phyloP scores from a whole-genome alignment of 2,329 filamentous ascomycete genomes.

The Colletotrichum endophyticum region DNA sequence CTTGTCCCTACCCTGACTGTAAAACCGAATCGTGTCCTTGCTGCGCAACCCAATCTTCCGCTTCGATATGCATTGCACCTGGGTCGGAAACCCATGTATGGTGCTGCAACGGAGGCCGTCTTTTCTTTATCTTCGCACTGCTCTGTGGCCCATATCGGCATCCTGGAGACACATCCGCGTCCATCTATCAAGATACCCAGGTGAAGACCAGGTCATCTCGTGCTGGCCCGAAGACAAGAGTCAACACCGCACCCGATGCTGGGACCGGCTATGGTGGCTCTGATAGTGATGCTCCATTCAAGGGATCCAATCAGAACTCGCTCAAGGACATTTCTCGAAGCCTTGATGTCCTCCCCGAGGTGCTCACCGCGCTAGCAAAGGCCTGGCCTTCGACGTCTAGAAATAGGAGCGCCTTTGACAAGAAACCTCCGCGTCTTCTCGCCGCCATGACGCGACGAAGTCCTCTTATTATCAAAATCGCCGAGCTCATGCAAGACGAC shows the following conservation, averaged over 20 bases:
- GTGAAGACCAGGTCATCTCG: not conserved
- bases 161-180: not conserved
- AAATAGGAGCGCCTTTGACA: not conserved
- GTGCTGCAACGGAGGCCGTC: constrained; percentile 36
- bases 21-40: not conserved
- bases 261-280: not conserved
- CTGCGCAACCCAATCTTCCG: not conserved
- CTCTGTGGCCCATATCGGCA: not conserved
- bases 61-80: not conserved
- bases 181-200: not conserved
- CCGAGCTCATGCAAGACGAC: constrained; percentile 27
- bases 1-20: not conserved
- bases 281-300: no score
- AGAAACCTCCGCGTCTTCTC: not conserved
- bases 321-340: not conserved
- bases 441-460: constrained; percentile 25
- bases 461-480: constrained; percentile 26
- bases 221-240: not conserved
- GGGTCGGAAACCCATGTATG: not conserved
- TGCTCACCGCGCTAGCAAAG: not conserved
- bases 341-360: not conserved
- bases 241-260: not conserved
- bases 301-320: not conserved
- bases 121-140: not conserved
- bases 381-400: not conserved